A percentile compares a stretch with the other conserved stretches of the same genome.
Evolutionary conservation across 108 stramenopile species (phyloP).

Genomic region (Pseudonitzschia pungens): DNA sequence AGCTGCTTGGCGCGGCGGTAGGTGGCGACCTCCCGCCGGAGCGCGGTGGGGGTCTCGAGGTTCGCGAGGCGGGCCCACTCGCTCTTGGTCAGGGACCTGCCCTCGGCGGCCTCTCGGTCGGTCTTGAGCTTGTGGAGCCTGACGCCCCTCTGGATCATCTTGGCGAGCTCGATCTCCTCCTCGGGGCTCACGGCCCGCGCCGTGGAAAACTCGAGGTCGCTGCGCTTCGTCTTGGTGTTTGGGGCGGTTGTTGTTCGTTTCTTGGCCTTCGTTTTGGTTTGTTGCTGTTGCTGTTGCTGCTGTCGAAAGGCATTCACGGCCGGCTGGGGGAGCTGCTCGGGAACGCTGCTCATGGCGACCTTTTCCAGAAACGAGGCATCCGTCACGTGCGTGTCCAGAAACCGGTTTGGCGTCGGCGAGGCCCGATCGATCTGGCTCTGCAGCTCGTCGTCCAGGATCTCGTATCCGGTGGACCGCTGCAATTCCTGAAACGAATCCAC

Average conservation of each 20-base stretch:
- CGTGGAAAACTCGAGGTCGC: neutral
- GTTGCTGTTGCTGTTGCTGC: neutral
- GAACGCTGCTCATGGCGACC: conserved; percentile 57
- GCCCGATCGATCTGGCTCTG: conserved; percentile 42
- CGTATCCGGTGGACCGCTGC: conserved; percentile 43
- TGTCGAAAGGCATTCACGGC: conserved; percentile 38
- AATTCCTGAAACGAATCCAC: conserved; percentile 34
- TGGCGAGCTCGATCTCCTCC: conserved; percentile 70
- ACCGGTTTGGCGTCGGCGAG: conserved; percentile 16
- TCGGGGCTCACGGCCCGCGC: conserved; percentile 48
- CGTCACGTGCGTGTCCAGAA: conserved; percentile 41
- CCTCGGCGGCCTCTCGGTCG: conserved; percentile 45
- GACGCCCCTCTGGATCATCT: conserved; percentile 70
- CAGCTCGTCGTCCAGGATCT: conserved; percentile 37
- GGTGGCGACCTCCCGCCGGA: conserved; percentile 56
- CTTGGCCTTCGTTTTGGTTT: conserved; percentile 10
- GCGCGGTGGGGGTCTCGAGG: conserved; percentile 42
- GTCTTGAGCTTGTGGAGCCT: conserved; percentile 59
- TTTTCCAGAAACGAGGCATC: conserved; percentile 50
- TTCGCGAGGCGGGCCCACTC: conserved; percentile 73
- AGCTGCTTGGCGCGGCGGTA: conserved; percentile 75
- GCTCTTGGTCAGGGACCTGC: conserved; percentile 36
- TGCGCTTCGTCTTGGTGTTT: too few relatives aligned
- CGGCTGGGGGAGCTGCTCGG: conserved; percentile 47
- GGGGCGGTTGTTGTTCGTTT: too few relatives aligned